Base-by-base conservation (phyloP, 2,329 filamentous ascomycete species). In the Acrocalymma vagum region DNA sequence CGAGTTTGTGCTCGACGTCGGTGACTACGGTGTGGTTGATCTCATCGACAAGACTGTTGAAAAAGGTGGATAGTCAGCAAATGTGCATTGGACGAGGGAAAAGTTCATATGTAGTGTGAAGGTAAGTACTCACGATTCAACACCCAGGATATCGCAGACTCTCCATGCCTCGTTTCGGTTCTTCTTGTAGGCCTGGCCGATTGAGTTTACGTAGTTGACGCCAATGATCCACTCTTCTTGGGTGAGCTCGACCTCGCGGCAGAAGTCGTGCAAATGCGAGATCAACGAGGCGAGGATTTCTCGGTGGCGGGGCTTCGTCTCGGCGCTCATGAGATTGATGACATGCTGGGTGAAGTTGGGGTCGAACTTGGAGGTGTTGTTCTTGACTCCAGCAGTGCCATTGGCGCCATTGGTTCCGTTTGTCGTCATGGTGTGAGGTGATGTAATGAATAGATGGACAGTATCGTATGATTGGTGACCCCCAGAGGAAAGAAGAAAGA, bases 141-240 rank as follows among this genome's bases (percentile, higher is more conserved):
- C 76, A 14, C 87, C 88, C 26, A 90, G 77, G 27, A 91, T 80
- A 63, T 91, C 87, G 40, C 78, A 88, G 16, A 91, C 77, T 39
- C 87, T 80, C 71, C 87, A 85, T 33, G 84, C 80, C 73, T 92
- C 88, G 69, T 92, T 90, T 43, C 88, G 78, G 55, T 82, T 86
- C 63, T 80, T 79, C 38, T 79, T 79, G 51, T 80, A 86, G 39
- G 83, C 81, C 70, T 88, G 83, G 47, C 88, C 87, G 48, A 89
- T 81, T 29, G 82, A 79, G 75, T 91, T 91, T 72, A 91, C 73
- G 65, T 87, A 90, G 60, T 86, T 78, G 38, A 91, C 86, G 38
- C 87, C 88, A 6, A 82, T 71, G 70, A 90, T 81, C 87, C 87
- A 91, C 72, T 92, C 88, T 38, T 88, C 87, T 21, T 83, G 78